These are phyloP conservation scores for Amoebophrya sp. DNA, from an alignment of 169 alveolate genomes.

Conservation along the genomic window DNA sequence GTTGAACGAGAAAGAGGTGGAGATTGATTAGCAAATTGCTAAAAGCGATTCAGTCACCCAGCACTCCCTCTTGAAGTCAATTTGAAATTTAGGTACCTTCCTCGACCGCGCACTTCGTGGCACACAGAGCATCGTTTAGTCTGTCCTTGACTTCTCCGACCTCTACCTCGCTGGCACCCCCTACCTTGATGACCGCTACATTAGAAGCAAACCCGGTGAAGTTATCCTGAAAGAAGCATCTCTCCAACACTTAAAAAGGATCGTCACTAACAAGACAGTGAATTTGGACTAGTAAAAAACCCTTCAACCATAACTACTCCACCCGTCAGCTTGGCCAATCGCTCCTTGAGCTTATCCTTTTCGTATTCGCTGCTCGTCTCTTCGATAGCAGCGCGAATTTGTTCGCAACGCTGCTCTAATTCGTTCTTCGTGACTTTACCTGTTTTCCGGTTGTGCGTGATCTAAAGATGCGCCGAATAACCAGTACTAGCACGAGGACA, in stretches of 20 bases:
- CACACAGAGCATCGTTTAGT: constrained; percentile 91
- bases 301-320: constrained; percentile 92
- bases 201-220: no score
- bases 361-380: constrained; percentile 62
- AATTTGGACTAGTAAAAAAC: background rate
- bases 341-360: constrained; percentile 81
- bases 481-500: no score
- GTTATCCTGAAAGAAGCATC: no score
- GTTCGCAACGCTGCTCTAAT: constrained; percentile 78
- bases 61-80: no score
- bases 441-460: no score
- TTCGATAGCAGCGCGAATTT: constrained; percentile 76
- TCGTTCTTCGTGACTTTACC: constrained; percentile 29
- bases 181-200: constrained; percentile 62
- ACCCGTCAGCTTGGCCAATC: constrained; percentile 94
- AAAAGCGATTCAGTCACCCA: no score
- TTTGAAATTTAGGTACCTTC: no score
- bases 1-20: no score
- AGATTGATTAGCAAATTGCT: no score
- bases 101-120: constrained; percentile 94
- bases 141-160: constrained; percentile 93
- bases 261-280: background rate
- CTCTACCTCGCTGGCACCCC: constrained; percentile 95
- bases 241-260: no score
- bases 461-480: no score